A percentile compares a stretch with the other conserved stretches of the same genome.
phyloP scores from a whole-genome alignment of 2,329 filamentous ascomycete species.

The Aspergillus latus region DNA sequence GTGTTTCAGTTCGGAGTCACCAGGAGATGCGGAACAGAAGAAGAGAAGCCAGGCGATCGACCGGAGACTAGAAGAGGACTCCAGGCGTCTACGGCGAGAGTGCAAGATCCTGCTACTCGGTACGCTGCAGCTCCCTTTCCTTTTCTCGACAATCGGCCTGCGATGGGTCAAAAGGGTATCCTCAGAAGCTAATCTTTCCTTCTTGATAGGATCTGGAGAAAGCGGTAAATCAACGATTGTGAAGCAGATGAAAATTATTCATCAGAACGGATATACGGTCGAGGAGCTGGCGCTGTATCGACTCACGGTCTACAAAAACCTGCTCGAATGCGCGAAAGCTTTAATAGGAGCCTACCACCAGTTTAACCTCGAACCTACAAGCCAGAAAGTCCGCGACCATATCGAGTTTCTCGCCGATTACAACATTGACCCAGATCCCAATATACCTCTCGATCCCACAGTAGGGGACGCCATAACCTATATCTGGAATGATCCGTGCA shows the following conservation, averaged over 20 bases:
- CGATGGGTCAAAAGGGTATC: neutral
- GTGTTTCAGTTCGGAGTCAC: conserved; percentile 82
- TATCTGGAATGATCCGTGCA: conserved; percentile 86
- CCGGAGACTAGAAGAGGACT: conserved; percentile 89
- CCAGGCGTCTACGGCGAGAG: conserved; percentile 86
- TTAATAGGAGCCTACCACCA: conserved; percentile 89
- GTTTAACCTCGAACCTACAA: conserved; percentile 78
- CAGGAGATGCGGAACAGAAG: conserved; percentile 84
- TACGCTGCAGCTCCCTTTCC: conserved; percentile 39
- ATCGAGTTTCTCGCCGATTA: conserved; percentile 83
- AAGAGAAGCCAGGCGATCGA: conserved; percentile 97
- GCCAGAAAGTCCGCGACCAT: conserved; percentile 68
- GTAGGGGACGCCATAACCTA: conserved; percentile 81
- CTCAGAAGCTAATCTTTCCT: conserved; percentile 10
- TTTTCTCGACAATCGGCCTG: neutral
- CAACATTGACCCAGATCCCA: conserved; percentile 84
- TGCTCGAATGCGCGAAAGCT: conserved; percentile 93
- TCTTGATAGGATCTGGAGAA: conserved; percentile 78
- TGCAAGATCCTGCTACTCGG: conserved; percentile 97
- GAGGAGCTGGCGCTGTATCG: conserved; percentile 94
- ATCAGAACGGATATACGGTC: conserved; percentile 93
- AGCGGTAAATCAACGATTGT: conserved; percentile 99
- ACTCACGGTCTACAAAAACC: conserved; percentile 95
- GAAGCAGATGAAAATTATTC: conserved; percentile 99
- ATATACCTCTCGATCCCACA: conserved; percentile 75